Evolutionary conservation across 495 filamentous ascomycete genomes (phyloP).

Genomic region (Podospora pseudocomata): DNA sequence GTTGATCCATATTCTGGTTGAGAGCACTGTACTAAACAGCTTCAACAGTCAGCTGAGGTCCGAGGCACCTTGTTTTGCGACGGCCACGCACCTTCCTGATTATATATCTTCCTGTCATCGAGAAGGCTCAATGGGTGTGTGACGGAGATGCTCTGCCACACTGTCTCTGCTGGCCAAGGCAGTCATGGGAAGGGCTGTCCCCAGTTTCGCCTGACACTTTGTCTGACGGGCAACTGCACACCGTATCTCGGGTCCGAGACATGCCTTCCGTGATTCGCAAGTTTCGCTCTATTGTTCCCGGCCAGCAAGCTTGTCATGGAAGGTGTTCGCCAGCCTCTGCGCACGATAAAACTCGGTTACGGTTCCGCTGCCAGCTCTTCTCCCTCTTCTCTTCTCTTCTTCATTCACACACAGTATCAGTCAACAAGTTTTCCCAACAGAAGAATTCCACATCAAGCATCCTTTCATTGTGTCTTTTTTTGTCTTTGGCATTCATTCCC

Average conservation of each 20-base stretch:
- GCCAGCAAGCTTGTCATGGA: neutral
- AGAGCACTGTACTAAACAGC: too few species aligned
- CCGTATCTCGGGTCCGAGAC: neutral
- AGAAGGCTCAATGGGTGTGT: neutral
- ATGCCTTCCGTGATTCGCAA: neutral
- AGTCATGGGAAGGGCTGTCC: neutral
- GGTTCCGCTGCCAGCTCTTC: neutral
- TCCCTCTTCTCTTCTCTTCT: neutral
- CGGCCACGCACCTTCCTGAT: neutral
- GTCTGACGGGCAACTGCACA: neutral
- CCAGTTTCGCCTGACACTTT: neutral
- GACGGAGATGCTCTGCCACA: neutral
- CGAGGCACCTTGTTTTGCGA: too few species aligned
- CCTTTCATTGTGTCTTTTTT: neutral
- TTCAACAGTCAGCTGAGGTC: too few species aligned
- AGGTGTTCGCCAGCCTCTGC: neutral
- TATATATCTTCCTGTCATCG: neutral
- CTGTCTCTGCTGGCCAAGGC: neutral
- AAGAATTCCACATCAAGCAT: neutral
- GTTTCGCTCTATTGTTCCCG: neutral
- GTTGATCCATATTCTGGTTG: too few species aligned
- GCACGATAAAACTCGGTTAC: neutral
- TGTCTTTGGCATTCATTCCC: neutral
- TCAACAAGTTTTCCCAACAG: neutral
- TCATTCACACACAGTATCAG: neutral